Evolutionary conservation across 768 basidiomycete genomes (phyloP).

Genomic region (Crucibulum laeve): DNA sequence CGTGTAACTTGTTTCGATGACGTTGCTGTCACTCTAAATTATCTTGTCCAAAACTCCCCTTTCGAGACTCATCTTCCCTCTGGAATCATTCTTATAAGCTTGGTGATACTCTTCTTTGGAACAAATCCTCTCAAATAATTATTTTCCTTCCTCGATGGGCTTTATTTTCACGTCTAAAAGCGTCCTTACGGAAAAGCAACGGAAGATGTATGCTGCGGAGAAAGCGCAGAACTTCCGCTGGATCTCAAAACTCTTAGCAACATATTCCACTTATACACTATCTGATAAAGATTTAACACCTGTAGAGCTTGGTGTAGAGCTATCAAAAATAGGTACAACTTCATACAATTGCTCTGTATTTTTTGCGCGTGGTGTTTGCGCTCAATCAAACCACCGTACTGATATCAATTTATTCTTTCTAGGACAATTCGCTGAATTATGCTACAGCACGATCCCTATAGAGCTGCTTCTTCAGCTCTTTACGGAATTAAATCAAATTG

Average conservation of each 20-base stretch:
- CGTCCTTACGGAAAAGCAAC: constrained; percentile 35
- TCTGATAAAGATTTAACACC: constrained; percentile 35
- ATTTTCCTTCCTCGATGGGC: too few relatives aligned
- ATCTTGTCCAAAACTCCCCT: too few relatives aligned
- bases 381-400: too few relatives aligned
- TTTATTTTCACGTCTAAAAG: too few relatives aligned
- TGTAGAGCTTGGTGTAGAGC: constrained; percentile 27
- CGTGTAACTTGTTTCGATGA: too few relatives aligned
- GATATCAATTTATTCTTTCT: constrained; percentile 1
- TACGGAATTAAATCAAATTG: constrained; percentile 25
- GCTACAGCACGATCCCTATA: constrained; percentile 39
- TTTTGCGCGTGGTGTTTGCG: too few relatives aligned
- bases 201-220: constrained; percentile 48
- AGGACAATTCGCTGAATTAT: constrained; percentile 56
- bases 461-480: constrained; percentile 24
- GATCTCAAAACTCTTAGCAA: constrained; percentile 44
- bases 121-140: too few relatives aligned
- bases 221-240: constrained; percentile 52
- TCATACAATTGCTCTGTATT: not conserved
- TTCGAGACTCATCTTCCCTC: too few relatives aligned
- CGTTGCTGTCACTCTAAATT: too few relatives aligned
- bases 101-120: too few relatives aligned
- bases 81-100: too few relatives aligned
- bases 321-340: constrained; percentile 42
- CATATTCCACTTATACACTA: constrained; percentile 38